A percentile compares a stretch with the other conserved stretches of the same genome.
Conservation (phyloP, 2,329 filamentous ascomycete genomes). For the Scedosporium minutisporum region DNA sequence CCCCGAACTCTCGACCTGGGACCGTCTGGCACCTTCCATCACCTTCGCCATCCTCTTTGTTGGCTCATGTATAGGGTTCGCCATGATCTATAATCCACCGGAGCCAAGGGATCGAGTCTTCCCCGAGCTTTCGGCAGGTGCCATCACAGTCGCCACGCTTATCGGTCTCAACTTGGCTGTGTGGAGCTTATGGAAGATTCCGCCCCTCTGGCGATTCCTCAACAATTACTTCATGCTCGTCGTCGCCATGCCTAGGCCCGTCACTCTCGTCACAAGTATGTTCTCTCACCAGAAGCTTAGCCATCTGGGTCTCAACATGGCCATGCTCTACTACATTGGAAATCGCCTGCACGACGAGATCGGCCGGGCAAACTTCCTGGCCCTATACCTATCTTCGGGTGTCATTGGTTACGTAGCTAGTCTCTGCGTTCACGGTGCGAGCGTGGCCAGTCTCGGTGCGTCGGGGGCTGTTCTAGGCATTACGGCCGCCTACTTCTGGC, state of each 20-base stretch:
- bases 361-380: conserved; percentile 57
- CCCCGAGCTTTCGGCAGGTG: conserved; percentile 50
- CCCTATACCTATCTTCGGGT: conserved; percentile 54
- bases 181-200: conserved; percentile 51
- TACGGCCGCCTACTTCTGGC: conserved; percentile 51
- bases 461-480: conserved; percentile 56
- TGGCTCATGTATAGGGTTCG: conserved; percentile 30
- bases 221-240: conserved; percentile 61
- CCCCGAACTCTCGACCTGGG: conserved; percentile 40
- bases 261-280: conserved; percentile 51
- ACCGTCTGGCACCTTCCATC: conserved; percentile 47
- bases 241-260: conserved; percentile 53
- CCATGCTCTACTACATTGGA: conserved; percentile 56
- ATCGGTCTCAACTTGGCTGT: conserved; percentile 50
- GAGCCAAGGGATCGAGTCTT: conserved; percentile 35
- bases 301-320: conserved; percentile 58
- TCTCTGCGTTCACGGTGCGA: conserved; percentile 39
- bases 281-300: conserved; percentile 58
- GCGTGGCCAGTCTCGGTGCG: conserved; percentile 51
- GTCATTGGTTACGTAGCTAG: conserved; percentile 49
- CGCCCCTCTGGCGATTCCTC: conserved; percentile 54
- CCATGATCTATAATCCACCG: conserved; percentile 32
- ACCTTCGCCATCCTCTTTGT: conserved; percentile 36
- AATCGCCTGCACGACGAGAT: conserved; percentile 59
- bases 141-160: conserved; percentile 54